Conservation (phyloP, 192 early-diverging fungal species). For the Coemansia sp. region DNA sequence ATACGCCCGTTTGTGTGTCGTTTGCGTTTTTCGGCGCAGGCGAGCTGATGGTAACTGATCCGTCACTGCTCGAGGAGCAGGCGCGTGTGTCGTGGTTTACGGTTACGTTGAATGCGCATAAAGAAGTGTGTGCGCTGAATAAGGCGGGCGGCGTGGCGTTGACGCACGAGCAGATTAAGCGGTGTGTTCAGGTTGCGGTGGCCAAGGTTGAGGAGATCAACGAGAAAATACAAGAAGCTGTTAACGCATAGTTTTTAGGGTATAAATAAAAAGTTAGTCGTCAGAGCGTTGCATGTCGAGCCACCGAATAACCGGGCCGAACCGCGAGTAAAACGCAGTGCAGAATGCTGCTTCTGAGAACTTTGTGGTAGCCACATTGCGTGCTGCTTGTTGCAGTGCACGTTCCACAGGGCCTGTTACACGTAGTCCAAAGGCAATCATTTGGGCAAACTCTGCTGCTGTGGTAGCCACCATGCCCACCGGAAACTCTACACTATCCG, state of each 20-base stretch:
- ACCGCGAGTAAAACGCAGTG: constrained; percentile 26
- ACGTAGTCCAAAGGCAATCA: constrained; percentile 41
- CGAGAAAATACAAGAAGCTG: constrained; percentile 71
- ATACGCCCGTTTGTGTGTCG: constrained; percentile 89
- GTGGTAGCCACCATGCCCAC: constrained; percentile 65
- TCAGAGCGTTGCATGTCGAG: constrained; percentile 37
- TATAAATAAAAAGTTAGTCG: background rate
- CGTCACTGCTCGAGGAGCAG: constrained; percentile 83
- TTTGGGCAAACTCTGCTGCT: constrained; percentile 63
- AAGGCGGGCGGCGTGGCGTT: constrained; percentile 90
- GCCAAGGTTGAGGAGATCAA: constrained; percentile 59
- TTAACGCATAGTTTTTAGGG: constrained; percentile 42
- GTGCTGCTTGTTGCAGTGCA: constrained; percentile 59
- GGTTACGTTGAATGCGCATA: constrained; percentile 85
- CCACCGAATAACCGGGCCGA: constrained; percentile 45
- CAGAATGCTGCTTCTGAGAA: constrained; percentile 71
- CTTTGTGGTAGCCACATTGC: constrained; percentile 58
- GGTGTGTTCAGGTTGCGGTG: constrained; percentile 80
- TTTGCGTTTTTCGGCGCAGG: constrained; percentile 89
- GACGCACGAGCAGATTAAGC: constrained; percentile 66
- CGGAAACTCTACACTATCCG: constrained; percentile 10
- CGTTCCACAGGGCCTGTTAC: constrained; percentile 48
- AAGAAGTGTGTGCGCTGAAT: constrained; percentile 87
- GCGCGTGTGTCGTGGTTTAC: constrained; percentile 79
- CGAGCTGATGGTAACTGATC: constrained; percentile 74